Evolutionary conservation across 2,329 filamentous ascomycete species (phyloP).

Genomic region (Emmonsiellopsis sp.): DNA sequence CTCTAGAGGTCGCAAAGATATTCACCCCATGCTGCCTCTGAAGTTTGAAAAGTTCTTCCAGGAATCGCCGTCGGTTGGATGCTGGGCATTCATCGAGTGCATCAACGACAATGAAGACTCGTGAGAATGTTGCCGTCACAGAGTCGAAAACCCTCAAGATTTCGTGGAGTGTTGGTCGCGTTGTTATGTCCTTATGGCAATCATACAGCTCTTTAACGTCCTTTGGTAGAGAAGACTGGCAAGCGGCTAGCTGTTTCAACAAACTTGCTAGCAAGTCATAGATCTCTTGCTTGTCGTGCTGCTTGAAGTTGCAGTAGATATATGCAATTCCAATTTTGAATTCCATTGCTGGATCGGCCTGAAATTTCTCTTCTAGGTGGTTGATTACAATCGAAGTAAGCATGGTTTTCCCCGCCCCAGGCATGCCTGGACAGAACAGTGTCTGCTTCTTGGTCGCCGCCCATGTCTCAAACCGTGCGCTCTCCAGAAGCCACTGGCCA

Average conservation of each 20-base stretch:
- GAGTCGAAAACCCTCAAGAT: not conserved
- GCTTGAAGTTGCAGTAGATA: not conserved
- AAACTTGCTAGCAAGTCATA: slow-evolving; percentile 1
- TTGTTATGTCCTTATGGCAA: too few relatives aligned
- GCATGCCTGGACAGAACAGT: slow-evolving; percentile 6
- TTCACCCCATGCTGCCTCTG: not conserved
- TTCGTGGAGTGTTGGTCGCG: too few relatives aligned
- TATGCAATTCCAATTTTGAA: not conserved
- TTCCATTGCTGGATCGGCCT: not conserved
- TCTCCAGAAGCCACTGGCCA: slow-evolving; percentile 33
- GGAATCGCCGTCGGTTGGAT: not conserved
- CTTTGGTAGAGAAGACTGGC: not conserved
- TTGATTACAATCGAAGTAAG: slow-evolving; percentile 8
- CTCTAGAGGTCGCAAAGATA: not conserved
- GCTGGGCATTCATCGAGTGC: slow-evolving; percentile 10
- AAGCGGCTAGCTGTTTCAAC: not conserved
- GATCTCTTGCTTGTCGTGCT: not conserved
- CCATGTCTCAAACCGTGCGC: too few relatives aligned
- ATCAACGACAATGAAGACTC: slow-evolving; percentile 9
- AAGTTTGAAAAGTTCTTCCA: not conserved
- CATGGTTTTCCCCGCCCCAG: slow-evolving; percentile 12
- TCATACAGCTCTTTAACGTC: not conserved
- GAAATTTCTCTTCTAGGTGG: slow-evolving; percentile 1
- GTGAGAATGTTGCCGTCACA: not conserved
- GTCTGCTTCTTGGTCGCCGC: slow-evolving; percentile 22